Conservation (phyloP, 2,329 filamentous ascomycete species). For the Fusarium sp. region DNA sequence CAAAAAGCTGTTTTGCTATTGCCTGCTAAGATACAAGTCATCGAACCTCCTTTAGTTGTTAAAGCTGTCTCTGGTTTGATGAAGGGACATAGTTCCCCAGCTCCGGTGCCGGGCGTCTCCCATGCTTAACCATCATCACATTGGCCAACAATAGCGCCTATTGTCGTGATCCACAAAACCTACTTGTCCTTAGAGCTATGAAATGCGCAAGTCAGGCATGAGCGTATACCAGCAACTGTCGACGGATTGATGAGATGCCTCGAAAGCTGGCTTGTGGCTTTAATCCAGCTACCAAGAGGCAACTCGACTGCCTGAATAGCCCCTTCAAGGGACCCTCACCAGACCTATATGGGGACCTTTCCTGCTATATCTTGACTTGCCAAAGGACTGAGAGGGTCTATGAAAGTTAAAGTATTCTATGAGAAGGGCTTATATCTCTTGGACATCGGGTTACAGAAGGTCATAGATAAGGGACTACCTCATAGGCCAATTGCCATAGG, state of each 20-base stretch:
- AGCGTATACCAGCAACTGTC: background rate
- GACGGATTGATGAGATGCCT: background rate
- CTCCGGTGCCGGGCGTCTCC: background rate
- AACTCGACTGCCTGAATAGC: background rate
- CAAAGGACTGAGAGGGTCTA: background rate
- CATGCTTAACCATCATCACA: background rate
- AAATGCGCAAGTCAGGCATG: background rate
- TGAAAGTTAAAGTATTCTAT: too few relatives aligned
- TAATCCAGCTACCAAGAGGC: too few relatives aligned
- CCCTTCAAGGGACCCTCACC: background rate
- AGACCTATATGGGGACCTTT: background rate
- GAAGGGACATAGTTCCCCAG: background rate
- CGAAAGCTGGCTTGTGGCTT: too few relatives aligned
- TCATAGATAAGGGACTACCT: background rate
- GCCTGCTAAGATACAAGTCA: background rate
- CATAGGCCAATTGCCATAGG: background rate
- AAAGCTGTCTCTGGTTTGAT: background rate
- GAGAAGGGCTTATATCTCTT: background rate
- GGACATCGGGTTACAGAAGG: background rate
- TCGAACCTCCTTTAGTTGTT: background rate
- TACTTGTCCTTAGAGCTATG: background rate
- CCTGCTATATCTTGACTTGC: rapidly evolving
- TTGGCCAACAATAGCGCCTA: background rate
- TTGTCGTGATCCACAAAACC: background rate
- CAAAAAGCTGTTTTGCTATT: background rate